A percentile compares a stretch with the other conserved stretches of the same genome.
Conservation (phyloP, 1,284 basidiomycete genomes). For the Afroboletus lepidellus region DNA sequence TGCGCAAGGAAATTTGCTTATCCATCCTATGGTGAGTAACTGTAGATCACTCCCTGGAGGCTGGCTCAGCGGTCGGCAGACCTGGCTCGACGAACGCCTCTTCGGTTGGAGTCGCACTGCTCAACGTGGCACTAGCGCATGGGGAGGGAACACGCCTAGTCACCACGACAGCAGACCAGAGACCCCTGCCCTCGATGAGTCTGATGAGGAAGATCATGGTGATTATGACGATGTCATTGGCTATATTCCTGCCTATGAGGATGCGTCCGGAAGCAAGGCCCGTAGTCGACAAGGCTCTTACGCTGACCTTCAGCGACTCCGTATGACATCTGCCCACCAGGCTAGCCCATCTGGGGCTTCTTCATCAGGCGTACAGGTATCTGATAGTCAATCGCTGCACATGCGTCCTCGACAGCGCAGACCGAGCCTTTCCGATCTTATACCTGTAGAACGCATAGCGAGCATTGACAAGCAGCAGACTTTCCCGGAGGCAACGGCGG, state of each 20-base stretch:
- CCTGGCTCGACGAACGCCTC: conserved; percentile 89
- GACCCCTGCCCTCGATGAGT: conserved; percentile 69
- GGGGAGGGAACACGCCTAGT: conserved; percentile 55
- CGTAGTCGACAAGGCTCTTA: conserved; percentile 73
- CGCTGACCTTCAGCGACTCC: conserved; percentile 73
- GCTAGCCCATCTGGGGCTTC: conserved; percentile 6
- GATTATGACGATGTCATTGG: conserved; percentile 80
- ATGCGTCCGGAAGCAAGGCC: conserved; percentile 42
- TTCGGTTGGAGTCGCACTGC: conserved; percentile 89
- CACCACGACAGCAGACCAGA: conserved; percentile 64
- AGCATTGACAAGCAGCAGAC: conserved; percentile 51
- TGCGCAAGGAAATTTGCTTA: conserved; percentile 74
- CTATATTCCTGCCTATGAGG: conserved; percentile 53
- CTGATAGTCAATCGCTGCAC: conserved; percentile 42
- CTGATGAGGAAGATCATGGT: conserved; percentile 75
- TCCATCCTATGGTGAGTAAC: conserved; percentile 69
- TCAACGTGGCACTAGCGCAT: conserved; percentile 70
- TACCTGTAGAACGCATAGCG: conserved; percentile 63
- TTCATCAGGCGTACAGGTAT: conserved; percentile 24
- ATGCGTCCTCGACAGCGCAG: conserved; percentile 55
- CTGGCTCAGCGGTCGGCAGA: conserved; percentile 37
- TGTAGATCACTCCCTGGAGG: background rate
- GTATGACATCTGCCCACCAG: conserved; percentile 37
- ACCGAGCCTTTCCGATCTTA: conserved; percentile 59
- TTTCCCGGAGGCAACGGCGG: conserved; percentile 55